Evolutionary conservation across 73 alveolate genomes (phyloP).

Genomic region (Tetrahymena borealis): DNA sequence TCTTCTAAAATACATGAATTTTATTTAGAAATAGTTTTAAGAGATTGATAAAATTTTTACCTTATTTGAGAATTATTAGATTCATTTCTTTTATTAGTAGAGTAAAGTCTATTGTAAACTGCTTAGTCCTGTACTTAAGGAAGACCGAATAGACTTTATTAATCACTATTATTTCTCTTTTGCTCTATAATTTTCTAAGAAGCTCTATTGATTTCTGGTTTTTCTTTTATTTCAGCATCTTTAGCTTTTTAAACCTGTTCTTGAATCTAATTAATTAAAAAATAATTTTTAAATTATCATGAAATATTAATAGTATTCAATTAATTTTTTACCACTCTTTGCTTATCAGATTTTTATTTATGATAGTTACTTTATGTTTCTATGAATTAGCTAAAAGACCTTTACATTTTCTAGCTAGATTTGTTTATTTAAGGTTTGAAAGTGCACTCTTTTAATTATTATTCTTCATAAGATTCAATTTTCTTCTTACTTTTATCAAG

Average conservation of each 20-base stretch:
- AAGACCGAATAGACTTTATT: neutral
- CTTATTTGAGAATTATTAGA: neutral
- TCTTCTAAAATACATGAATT: neutral
- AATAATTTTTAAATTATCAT: too few relatives aligned
- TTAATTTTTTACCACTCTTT: neutral
- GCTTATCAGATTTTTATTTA: neutral
- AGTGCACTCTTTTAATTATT: neutral
- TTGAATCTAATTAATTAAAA: neutral
- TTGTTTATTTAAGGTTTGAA: neutral
- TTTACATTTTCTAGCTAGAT: neutral
- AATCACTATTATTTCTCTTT: neutral
- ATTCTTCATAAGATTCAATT: neutral
- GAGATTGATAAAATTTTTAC: neutral
- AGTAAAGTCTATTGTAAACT: neutral
- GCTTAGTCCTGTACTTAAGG: neutral
- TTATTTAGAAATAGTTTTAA: neutral
- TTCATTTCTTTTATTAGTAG: neutral
- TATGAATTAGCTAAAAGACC: neutral
- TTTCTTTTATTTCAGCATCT: neutral
- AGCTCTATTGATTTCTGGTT: neutral
- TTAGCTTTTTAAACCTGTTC: neutral
- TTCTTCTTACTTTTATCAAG: neutral
- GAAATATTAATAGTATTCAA: neutral
- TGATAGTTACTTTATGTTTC: neutral
- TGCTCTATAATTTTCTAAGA: neutral